Base-by-base conservation (phyloP, 495 filamentous ascomycete genomes). In the Jackrogersella multiformis region DNA sequence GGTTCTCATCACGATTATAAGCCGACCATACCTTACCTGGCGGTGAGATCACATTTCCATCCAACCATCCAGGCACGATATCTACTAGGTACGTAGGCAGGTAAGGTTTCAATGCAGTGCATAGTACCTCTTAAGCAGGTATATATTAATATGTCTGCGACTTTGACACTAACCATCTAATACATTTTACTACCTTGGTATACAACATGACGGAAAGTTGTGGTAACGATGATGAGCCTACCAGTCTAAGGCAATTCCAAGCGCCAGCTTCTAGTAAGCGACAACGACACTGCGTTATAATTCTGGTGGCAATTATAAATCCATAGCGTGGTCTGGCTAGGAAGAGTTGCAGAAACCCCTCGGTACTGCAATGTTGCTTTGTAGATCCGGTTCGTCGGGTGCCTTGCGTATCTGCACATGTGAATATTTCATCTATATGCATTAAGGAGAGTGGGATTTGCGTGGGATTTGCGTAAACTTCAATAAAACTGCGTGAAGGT, bases 351-450 rank as follows among this genome's bases (percentile, higher is more conserved):
- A 58, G 51, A 68, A 58, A 39, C n/a, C 32, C 13, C 28, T 39
- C 58, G 58, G 45, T 34, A 61, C 28, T 57, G 53, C 57, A 59
- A 54, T 44, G 51, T 51, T 59, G n/a, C 51, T 34, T 48, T 62
- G 54, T 48, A 63, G 65, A 63, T 68, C 65, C 39, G 41, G 59
- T 48, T 68, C 16, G 49, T 68, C 54, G 65, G 65, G 45, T 68
- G 58, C 28, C 56, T 55, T 53, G 58, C 58, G 52, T 28, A 15
- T 20, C 12, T n/a, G n/a, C n/a, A n/a, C n/a, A n/a, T n/a, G n/a
- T 24, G 34, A 54, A 35, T 36, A 28, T 36, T 44, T 18, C 10
- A 13, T 18, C 15, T 3, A 3, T 30, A 30, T 30, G 26, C 7
- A 30, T 30, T 30, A 7, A 30, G 4, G 7, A 30, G 26, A 30